These are phyloP conservation scores for Pseudocercospora eumusae DNA, from an alignment of 2,329 filamentous ascomycete genomes.

Conservation along the genomic window DNA sequence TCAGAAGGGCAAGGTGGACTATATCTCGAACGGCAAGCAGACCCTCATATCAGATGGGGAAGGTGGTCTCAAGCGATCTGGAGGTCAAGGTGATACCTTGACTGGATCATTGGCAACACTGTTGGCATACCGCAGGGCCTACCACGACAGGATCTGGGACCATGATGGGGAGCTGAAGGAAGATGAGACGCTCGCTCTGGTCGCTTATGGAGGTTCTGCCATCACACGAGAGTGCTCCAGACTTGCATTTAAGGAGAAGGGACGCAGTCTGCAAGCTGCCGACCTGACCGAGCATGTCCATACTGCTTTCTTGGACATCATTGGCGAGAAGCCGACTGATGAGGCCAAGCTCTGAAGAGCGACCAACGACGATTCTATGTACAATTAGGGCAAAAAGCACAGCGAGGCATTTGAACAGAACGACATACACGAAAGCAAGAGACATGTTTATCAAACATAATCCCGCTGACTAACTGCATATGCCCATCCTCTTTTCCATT, in stretches of 20 bases:
- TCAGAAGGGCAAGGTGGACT: slow-evolving; percentile 82
- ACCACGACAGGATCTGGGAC: slow-evolving; percentile 79
- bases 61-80: slow-evolving; percentile 85
- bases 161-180: slow-evolving; percentile 57
- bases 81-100: slow-evolving; percentile 92
- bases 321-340: slow-evolving; percentile 62
- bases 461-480: background rate
- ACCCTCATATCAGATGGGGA: slow-evolving; percentile 75
- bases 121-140: slow-evolving; percentile 83
- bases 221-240: slow-evolving; percentile 90
- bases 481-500: background rate
- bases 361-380: background rate
- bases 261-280: slow-evolving; percentile 85
- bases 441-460: background rate
- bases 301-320: slow-evolving; percentile 72
- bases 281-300: slow-evolving; percentile 92
- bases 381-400: slow-evolving; percentile 13
- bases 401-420: slow-evolving; percentile 17
- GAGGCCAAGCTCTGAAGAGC: slow-evolving; percentile 25
- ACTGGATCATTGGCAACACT: slow-evolving; percentile 88
- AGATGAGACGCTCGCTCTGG: slow-evolving; percentile 67
- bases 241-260: slow-evolving; percentile 80
- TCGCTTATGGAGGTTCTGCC: slow-evolving; percentile 81
- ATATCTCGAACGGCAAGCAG: slow-evolving; percentile 74
- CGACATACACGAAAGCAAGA: background rate